Conservation (phyloP, 2,329 filamentous ascomycete genomes). For the Ophiognomonia clavigignenti-juglandacearum region DNA sequence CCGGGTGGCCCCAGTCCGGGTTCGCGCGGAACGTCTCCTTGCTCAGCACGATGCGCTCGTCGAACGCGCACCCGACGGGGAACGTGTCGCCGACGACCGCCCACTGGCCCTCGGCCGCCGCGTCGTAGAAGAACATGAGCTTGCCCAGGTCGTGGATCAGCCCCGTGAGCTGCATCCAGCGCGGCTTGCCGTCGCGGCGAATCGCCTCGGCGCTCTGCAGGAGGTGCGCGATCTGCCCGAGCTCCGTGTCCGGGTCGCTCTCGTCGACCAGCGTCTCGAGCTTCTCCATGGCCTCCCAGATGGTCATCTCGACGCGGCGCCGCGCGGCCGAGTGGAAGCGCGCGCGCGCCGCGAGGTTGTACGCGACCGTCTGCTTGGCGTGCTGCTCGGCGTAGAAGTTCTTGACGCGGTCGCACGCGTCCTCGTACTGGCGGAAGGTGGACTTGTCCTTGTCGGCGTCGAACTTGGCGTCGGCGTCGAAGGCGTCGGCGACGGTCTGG, state of each 20-base stretch:
- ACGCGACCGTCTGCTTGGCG: conserved; percentile 70
- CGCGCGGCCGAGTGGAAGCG: conserved; percentile 62
- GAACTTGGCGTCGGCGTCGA: conserved; percentile 22
- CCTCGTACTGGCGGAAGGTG: conserved; percentile 64
- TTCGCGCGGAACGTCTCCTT: conserved; percentile 72
- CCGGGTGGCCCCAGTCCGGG: conserved; percentile 64
- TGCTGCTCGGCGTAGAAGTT: conserved; percentile 76
- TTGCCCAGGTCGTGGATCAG: conserved; percentile 79
- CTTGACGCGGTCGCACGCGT: conserved; percentile 79
- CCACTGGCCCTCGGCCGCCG: conserved; percentile 74
- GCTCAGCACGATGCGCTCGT: conserved; percentile 74
- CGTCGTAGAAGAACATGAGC: conserved; percentile 71
- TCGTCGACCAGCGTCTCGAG: conserved; percentile 88
- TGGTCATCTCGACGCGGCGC: conserved; percentile 64
- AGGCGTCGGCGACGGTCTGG: conserved; percentile 9
- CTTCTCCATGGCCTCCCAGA: conserved; percentile 92
- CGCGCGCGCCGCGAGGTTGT: conserved; percentile 77
- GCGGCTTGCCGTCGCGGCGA: conserved; percentile 74
- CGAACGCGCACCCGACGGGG: conserved; percentile 71
- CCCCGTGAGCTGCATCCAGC: conserved; percentile 77
- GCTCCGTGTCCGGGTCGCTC: conserved; percentile 81
- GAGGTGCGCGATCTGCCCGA: conserved; percentile 86
- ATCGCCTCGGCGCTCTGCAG: conserved; percentile 88
- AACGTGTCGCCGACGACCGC: conserved; percentile 88
- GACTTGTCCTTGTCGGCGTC: conserved; percentile 30